Conservation (phyloP, 768 basidiomycete species). For the Pleurotus salmoneostramineus region DNA sequence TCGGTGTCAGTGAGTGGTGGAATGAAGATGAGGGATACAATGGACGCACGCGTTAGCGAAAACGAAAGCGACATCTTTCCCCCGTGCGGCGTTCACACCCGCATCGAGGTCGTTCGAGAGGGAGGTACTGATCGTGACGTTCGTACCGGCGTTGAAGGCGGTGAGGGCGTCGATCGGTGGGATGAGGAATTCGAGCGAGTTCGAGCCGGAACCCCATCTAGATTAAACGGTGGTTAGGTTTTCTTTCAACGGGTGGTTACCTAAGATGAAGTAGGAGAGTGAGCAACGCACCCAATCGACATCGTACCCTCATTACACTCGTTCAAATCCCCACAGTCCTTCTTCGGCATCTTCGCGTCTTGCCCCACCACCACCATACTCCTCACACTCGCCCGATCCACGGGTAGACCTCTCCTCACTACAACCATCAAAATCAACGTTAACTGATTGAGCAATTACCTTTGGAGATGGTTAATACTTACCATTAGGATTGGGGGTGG, state of each 20-base stretch:
- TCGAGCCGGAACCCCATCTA: conserved; percentile 51
- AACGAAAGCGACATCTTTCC: conserved; percentile 56
- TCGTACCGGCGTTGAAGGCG: conserved; percentile 31
- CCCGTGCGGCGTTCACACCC: conserved; percentile 34
- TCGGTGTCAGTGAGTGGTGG: not conserved
- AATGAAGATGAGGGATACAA: conserved; percentile 11
- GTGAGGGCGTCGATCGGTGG: conserved; percentile 45
- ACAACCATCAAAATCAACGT: not conserved
- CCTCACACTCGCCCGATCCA: conserved; percentile 44
- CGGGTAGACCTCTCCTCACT: conserved; percentile 37
- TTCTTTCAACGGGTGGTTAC: not conserved
- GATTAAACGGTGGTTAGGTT: not conserved
- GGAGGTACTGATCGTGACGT: conserved; percentile 32
- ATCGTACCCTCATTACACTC: conserved; percentile 57
- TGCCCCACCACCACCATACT: conserved; percentile 58
- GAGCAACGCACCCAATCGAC: conserved; percentile 48
- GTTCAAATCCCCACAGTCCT: conserved; percentile 42
- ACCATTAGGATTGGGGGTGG: conserved; percentile 21
- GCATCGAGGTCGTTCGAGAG: conserved; percentile 38
- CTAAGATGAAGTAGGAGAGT: not conserved
- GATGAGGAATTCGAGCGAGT: conserved; percentile 39
- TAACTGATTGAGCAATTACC: not conserved
- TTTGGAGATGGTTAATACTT: not conserved
- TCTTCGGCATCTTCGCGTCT: conserved; percentile 50
- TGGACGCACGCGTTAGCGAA: conserved; percentile 49